Percentiles rank a stretch among this genome's conserved stretches.
These are phyloP conservation scores for Melocanna baccifera DNA, from an alignment of 176 grass and related monocot genomes.

Conservation along the genomic window DNA sequence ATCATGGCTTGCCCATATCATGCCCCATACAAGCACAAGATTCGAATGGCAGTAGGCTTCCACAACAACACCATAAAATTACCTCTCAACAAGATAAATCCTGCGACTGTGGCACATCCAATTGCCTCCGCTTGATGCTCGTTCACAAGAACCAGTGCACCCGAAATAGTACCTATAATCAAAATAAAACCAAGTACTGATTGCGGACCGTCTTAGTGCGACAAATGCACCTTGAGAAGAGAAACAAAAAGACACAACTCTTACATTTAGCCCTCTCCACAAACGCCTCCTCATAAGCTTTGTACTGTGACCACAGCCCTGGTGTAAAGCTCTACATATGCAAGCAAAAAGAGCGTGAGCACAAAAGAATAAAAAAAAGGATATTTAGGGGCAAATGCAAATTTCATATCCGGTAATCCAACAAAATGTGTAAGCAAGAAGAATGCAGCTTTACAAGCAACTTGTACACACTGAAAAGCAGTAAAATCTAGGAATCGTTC, in stretches of 20 bases:
- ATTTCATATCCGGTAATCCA: neutral
- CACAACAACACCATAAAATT: constrained; percentile 4
- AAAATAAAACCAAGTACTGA: constrained; percentile 22
- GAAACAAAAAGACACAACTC: neutral
- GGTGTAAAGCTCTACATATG: constrained; percentile 50
- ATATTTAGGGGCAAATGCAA: neutral
- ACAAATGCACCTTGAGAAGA: neutral
- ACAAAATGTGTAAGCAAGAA: neutral
- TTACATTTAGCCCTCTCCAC: constrained; percentile 65
- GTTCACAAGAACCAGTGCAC: constrained; percentile 55
- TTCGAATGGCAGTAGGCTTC: constrained; percentile 10
- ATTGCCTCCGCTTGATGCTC: constrained; percentile 69
- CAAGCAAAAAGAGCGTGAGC: neutral
- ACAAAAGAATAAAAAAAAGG: neutral
- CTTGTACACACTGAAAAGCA: neutral
- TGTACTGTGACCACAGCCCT: constrained; percentile 53
- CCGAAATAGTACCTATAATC: constrained; percentile 42
- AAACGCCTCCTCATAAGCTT: constrained; percentile 64
- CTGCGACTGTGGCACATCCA: constrained; percentile 62
- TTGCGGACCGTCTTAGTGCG: neutral
- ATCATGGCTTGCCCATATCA: neutral
- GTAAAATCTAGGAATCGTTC: neutral
- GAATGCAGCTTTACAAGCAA: neutral
- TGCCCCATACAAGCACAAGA: constrained; percentile 2
- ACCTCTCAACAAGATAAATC: constrained; percentile 78